phyloP scores from a whole-genome alignment of 805 yeast species.

The Yarrowia deformans region DNA sequence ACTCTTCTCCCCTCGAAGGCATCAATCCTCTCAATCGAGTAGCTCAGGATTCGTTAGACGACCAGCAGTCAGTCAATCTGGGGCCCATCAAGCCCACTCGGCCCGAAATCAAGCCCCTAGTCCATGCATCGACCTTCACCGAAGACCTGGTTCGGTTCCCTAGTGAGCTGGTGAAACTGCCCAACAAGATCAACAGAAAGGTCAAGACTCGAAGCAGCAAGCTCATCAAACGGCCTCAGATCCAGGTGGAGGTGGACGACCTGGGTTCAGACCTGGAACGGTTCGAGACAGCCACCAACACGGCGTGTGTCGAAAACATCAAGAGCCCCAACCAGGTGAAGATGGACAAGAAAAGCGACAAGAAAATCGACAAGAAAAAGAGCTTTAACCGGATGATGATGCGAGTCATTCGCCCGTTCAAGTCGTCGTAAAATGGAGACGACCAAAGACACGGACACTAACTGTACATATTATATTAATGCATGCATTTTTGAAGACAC shows the following conservation, averaged over 20 bases:
- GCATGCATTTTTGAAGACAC: slow-evolving; percentile 14
- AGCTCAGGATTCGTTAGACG: background rate
- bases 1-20: slow-evolving; percentile 16
- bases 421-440: background rate
- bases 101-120: background rate
- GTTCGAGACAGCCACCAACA: slow-evolving; percentile 13
- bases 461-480: slow-evolving; percentile 30
- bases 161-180: slow-evolving; percentile 27
- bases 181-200: slow-evolving; percentile 22
- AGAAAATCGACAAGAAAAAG: slow-evolving; percentile 3
- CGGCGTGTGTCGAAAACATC: slow-evolving; percentile 18
- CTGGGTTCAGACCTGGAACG: slow-evolving; percentile 21
- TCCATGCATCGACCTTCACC: background rate
- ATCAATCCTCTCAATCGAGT: slow-evolving; percentile 18
- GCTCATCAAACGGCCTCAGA: background rate
- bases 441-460: background rate
- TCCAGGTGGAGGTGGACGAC: slow-evolving; percentile 1
- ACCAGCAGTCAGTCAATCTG: slow-evolving; percentile 9
- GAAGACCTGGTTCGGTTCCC: slow-evolving; percentile 4
- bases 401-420: slow-evolving; percentile 20
- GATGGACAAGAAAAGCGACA: background rate
- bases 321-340: background rate
- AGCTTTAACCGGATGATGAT: slow-evolving; percentile 23
- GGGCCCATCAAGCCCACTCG: slow-evolving; percentile 7
- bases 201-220: slow-evolving; percentile 5